A percentile compares a stretch with the other conserved stretches of the same genome.
Evolutionary conservation across 768 basidiomycete genomes (phyloP).

Genomic region (Pisolithus sp.): DNA sequence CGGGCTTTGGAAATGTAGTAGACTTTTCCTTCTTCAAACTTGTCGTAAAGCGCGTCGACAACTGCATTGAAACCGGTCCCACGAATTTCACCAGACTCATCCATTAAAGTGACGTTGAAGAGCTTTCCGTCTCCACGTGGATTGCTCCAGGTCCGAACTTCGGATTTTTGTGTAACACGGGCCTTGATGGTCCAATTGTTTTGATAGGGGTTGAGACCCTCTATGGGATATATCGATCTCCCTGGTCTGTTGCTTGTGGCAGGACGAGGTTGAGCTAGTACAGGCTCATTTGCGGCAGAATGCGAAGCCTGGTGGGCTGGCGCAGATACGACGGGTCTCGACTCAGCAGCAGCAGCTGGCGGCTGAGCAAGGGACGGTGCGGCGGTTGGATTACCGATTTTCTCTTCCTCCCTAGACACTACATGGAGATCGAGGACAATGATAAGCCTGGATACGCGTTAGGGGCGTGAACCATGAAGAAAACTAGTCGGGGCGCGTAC

Average conservation of each 20-base stretch:
- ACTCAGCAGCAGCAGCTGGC: slow-evolving; percentile 4
- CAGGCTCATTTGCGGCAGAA: slow-evolving; percentile 12
- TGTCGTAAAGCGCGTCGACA: slow-evolving; percentile 79
- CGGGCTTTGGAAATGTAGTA: slow-evolving; percentile 88
- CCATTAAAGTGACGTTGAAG: slow-evolving; percentile 90
- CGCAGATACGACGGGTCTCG: not conserved
- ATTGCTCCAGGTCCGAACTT: slow-evolving; percentile 88
- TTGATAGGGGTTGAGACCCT: slow-evolving; percentile 91
- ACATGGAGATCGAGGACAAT: slow-evolving; percentile 69
- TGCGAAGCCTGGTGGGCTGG: slow-evolving; percentile 13
- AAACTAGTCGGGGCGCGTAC: slow-evolving; percentile 37
- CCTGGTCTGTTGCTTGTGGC: slow-evolving; percentile 13
- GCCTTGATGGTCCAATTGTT: slow-evolving; percentile 99
- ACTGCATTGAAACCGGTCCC: slow-evolving; percentile 87
- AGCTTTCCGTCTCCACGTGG: slow-evolving; percentile 88
- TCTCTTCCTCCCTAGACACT: slow-evolving; percentile 48
- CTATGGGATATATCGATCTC: slow-evolving; percentile 69
- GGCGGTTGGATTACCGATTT: slow-evolving; percentile 61
- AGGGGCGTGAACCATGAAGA: not conserved
- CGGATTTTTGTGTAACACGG: slow-evolving; percentile 82
- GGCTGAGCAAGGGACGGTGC: slow-evolving; percentile 29
- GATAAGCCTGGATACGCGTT: slow-evolving; percentile 51
- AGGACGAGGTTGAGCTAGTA: slow-evolving; percentile 5
- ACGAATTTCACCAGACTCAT: slow-evolving; percentile 88
- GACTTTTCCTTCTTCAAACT: slow-evolving; percentile 85